phyloP scores from a whole-genome alignment of 2,329 filamentous ascomycete genomes.

The Ascochyta rabiei region DNA sequence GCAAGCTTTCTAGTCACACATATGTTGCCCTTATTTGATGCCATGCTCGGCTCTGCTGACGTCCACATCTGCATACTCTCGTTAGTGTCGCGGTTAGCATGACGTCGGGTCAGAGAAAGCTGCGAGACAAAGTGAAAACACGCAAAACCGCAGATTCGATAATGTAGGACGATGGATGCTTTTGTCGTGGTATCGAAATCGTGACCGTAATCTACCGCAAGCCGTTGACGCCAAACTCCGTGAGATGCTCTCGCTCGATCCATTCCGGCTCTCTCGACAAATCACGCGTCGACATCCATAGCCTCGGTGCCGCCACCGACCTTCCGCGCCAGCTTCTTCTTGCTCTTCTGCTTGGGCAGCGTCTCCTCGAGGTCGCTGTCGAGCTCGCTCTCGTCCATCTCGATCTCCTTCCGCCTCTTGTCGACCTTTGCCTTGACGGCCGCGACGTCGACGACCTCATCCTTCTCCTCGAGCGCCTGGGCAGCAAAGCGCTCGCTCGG shows the following conservation, averaged over 20 bases:
- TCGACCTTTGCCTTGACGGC: conserved; percentile 58
- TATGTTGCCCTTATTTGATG: not conserved
- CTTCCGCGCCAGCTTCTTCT: conserved; percentile 56
- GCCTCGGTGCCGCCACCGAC: conserved; percentile 54
- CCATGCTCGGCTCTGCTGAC: not conserved
- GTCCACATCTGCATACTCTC: not conserved
- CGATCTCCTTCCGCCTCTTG: conserved; percentile 68
- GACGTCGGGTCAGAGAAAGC: not conserved
- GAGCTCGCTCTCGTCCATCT: conserved; percentile 58
- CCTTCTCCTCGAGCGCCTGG: conserved; percentile 64
- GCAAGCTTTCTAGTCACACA: not conserved
- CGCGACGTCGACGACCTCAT: conserved; percentile 57
- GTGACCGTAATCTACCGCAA: conserved; percentile 29
- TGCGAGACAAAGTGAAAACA: not conserved
- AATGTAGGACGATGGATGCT: conserved; percentile 21
- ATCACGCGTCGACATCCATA: conserved; percentile 53
- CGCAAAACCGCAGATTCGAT: not conserved
- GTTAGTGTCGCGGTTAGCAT: conserved; percentile 6
- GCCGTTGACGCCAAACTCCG: conserved; percentile 33
- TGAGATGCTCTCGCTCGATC: conserved; percentile 16
- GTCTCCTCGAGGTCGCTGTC: conserved; percentile 45
- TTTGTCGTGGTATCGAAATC: conserved; percentile 39
- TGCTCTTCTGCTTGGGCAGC: conserved; percentile 50
- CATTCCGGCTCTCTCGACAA: not conserved
- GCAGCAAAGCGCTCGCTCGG: conserved; percentile 53